phyloP scores from a whole-genome alignment of 805 yeast genomes.

The Schwanniomyces sp. region DNA sequence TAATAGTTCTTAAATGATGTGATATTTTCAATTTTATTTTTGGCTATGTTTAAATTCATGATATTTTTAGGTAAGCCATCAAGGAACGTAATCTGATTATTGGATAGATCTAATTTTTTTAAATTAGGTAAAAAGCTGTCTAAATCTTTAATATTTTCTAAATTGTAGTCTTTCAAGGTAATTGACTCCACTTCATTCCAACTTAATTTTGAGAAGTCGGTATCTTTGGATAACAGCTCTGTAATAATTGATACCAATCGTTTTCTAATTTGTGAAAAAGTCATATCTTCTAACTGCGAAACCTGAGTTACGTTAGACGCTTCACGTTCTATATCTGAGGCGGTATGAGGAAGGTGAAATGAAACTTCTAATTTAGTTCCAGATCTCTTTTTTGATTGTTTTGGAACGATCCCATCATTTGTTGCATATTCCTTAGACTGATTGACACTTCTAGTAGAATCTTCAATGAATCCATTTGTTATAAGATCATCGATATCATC shows the following conservation, averaged over 20 bases:
- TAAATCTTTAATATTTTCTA: slow-evolving; percentile 45
- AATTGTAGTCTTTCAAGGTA: slow-evolving; percentile 28
- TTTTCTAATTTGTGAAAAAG: slow-evolving; percentile 49
- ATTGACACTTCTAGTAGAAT: background rate
- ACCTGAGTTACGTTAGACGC: slow-evolving; percentile 38
- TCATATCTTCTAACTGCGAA: slow-evolving; percentile 42
- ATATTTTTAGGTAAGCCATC: slow-evolving; percentile 46
- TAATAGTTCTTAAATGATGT: slow-evolving; percentile 40
- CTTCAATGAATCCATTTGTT: slow-evolving; percentile 10
- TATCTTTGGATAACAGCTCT: slow-evolving; percentile 33
- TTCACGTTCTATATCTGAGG: slow-evolving; percentile 9
- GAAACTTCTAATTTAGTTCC: slow-evolving; percentile 36
- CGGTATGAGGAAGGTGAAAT: slow-evolving; percentile 35
- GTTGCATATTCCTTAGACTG: background rate
- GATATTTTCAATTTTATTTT: slow-evolving; percentile 40
- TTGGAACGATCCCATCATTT: background rate
- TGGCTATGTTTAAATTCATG: slow-evolving; percentile 36
- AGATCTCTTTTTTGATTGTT: background rate
- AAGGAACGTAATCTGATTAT: slow-evolving; percentile 41
- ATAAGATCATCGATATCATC: slow-evolving; percentile 40
- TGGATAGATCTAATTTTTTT: slow-evolving; percentile 36
- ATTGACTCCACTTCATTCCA: slow-evolving; percentile 45
- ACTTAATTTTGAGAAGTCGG: slow-evolving; percentile 29
- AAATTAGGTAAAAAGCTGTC: slow-evolving; percentile 46
- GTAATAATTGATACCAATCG: slow-evolving; percentile 47